phyloP scores from a whole-genome alignment of 768 basidiomycete genomes.

The Crucibulum laeve region DNA sequence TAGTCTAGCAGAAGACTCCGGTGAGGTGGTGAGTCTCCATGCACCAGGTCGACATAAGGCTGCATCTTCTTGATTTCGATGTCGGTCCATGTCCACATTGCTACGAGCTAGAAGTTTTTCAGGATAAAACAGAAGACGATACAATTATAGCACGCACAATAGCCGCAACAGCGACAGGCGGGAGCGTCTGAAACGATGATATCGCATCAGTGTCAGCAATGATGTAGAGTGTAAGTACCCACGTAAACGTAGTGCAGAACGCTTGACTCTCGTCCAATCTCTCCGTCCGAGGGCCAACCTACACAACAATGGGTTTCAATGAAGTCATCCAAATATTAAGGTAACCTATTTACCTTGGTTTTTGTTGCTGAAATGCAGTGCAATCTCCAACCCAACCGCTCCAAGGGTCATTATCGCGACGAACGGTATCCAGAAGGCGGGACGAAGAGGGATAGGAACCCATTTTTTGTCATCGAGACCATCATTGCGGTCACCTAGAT shows the following conservation, averaged over 20 bases:
- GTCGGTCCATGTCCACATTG: slow-evolving; percentile 54
- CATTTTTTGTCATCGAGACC: slow-evolving; percentile 17
- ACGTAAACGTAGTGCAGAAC: slow-evolving; percentile 54
- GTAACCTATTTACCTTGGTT: slow-evolving; percentile 30
- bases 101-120: slow-evolving; percentile 29
- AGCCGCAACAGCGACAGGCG: slow-evolving; percentile 47
- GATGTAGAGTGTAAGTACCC: slow-evolving; percentile 13
- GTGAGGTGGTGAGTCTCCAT: slow-evolving; percentile 49
- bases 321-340: neutral
- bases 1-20: slow-evolving; percentile 53
- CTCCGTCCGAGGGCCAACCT: slow-evolving; percentile 41
- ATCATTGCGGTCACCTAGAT: no score
- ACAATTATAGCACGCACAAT: slow-evolving; percentile 23
- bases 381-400: slow-evolving; percentile 43
- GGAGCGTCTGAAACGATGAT: slow-evolving; percentile 36
- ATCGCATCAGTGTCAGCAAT: slow-evolving; percentile 1
- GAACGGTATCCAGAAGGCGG: slow-evolving; percentile 43
- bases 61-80: slow-evolving; percentile 56
- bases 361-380: slow-evolving; percentile 39
- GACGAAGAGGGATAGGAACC: slow-evolving; percentile 40
- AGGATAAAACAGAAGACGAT: neutral
- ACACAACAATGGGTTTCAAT: slow-evolving; percentile 1
- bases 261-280: slow-evolving; percentile 24
- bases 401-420: slow-evolving; percentile 29
- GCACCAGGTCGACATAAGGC: slow-evolving; percentile 57